Percentiles rank a stretch among this genome's conserved stretches.
Conservation (phyloP, 805 yeast genomes). For the Saccharomycopsis vini region DNA sequence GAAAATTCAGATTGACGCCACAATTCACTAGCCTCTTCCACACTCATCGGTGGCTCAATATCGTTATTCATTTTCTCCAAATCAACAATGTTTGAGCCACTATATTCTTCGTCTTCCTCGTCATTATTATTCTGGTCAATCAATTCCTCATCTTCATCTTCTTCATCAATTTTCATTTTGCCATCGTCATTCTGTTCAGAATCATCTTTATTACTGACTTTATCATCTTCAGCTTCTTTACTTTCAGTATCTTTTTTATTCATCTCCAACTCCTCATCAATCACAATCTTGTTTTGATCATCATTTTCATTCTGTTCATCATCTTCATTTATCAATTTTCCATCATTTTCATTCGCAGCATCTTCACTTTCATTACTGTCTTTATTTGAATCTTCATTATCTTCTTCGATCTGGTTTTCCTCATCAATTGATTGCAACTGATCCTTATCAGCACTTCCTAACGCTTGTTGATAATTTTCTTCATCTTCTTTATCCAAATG, state of each 20-base stretch:
- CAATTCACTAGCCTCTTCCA: conserved; percentile 61
- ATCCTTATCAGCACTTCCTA: conserved; percentile 82
- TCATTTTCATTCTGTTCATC: conserved; percentile 26
- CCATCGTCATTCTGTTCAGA: conserved; percentile 25
- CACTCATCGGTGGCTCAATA: conserved; percentile 36
- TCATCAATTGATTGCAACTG: conserved; percentile 70
- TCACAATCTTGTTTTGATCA: conserved; percentile 31
- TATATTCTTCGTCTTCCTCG: conserved; percentile 25
- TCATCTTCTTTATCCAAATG: conserved; percentile 76
- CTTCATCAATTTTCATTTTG: conserved; percentile 19
- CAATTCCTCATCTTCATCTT: conserved; percentile 84
- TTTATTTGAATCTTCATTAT: conserved; percentile 29
- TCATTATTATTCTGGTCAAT: conserved; percentile 80
- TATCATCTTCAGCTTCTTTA: conserved; percentile 29
- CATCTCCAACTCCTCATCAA: conserved; percentile 29
- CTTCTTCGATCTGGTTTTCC: conserved; percentile 76
- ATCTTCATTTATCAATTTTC: conserved; percentile 24
- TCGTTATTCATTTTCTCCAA: conserved; percentile 17
- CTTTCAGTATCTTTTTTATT: conserved; percentile 33
- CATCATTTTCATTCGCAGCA: conserved; percentile 22
- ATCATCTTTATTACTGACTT: conserved; percentile 26
- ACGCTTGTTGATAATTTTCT: conserved; percentile 74
- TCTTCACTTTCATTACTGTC: conserved; percentile 23
- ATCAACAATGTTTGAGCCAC: conserved; percentile 16
- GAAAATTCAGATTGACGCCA: conserved; percentile 80